Evolutionary conservation across 768 basidiomycete genomes (phyloP).

Genomic region (Baorangia bicolor): DNA sequence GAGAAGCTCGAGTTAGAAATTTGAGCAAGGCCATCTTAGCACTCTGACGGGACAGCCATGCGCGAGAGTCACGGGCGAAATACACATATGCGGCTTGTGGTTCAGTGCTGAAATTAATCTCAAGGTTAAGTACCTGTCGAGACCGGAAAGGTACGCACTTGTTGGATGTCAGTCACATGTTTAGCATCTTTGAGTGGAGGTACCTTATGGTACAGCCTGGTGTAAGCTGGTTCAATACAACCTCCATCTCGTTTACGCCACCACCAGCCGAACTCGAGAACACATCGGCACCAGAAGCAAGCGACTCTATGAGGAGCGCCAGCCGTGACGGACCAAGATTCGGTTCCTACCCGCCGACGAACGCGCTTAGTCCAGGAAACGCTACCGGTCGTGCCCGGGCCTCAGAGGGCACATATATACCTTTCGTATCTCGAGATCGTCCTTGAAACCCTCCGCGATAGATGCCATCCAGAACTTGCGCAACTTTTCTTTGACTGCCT

Average conservation of each 20-base stretch:
- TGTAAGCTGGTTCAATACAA: conserved; percentile 50
- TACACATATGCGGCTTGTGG: neutral
- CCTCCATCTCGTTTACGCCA: conserved; percentile 67
- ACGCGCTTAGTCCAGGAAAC: neutral
- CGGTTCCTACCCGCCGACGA: conserved; percentile 46
- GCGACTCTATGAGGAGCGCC: conserved; percentile 74
- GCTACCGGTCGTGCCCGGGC: neutral
- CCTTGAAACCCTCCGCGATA: conserved; percentile 77
- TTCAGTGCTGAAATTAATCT: neutral
- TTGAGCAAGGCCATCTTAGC: neutral
- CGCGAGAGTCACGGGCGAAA: no score
- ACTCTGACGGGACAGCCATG: neutral
- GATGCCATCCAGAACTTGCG: conserved; percentile 86
- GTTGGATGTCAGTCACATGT: neutral
- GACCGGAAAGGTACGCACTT: neutral
- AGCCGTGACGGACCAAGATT: conserved; percentile 68
- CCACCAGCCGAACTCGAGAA: conserved; percentile 45
- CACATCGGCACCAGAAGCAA: conserved; percentile 76
- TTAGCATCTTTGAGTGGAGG: neutral
- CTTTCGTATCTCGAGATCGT: conserved; percentile 85
- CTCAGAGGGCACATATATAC: conserved; percentile 40
- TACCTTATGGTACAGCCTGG: neutral
- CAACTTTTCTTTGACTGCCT: conserved; percentile 62
- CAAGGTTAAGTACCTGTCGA: neutral
- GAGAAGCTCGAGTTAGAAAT: neutral